A percentile compares a stretch with the other conserved stretches of the same genome.
These are phyloP conservation scores for Phoma herbarum DNA, from an alignment of 2,329 filamentous ascomycete genomes.

Conservation along the genomic window DNA sequence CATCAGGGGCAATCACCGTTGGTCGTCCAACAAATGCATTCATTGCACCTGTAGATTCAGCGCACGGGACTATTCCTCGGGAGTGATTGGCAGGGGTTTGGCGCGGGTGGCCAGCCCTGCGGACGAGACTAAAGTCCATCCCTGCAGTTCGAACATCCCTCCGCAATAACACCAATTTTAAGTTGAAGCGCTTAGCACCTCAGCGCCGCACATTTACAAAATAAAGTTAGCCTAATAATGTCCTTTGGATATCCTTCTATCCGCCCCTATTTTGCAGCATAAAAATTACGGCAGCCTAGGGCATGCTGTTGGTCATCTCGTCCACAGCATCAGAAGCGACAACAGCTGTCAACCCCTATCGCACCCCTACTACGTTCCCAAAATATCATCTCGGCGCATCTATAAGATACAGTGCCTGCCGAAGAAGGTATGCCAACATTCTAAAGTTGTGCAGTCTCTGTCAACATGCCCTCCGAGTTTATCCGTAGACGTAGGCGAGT, in stretches of 20 bases:
- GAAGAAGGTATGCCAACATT: neutral
- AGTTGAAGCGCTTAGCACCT: neutral
- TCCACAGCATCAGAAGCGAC: neutral
- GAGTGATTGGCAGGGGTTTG: too few relatives aligned
- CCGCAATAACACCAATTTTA: neutral
- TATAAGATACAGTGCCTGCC: neutral
- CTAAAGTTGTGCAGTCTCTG: neutral
- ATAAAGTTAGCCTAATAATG: neutral
- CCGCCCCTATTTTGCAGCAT: neutral
- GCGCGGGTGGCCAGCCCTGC: too few relatives aligned
- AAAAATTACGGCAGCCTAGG: neutral
- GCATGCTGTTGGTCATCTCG: neutral
- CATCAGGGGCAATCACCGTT: too few relatives aligned
- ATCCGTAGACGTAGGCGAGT: too few relatives aligned
- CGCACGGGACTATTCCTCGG: too few relatives aligned
- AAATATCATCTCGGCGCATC: neutral
- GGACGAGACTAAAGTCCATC: neutral
- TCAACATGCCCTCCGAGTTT: too few relatives aligned
- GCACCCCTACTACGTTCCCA: neutral
- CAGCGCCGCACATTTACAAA: neutral
- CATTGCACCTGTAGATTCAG: too few relatives aligned
- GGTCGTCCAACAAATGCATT: too few relatives aligned
- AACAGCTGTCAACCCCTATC: neutral
- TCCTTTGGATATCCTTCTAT: neutral
- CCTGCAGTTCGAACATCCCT: too few relatives aligned